These are phyloP conservation scores for Hypoxylon sp. DNA, from an alignment of 2,329 filamentous ascomycete genomes.

Conservation along the genomic window DNA sequence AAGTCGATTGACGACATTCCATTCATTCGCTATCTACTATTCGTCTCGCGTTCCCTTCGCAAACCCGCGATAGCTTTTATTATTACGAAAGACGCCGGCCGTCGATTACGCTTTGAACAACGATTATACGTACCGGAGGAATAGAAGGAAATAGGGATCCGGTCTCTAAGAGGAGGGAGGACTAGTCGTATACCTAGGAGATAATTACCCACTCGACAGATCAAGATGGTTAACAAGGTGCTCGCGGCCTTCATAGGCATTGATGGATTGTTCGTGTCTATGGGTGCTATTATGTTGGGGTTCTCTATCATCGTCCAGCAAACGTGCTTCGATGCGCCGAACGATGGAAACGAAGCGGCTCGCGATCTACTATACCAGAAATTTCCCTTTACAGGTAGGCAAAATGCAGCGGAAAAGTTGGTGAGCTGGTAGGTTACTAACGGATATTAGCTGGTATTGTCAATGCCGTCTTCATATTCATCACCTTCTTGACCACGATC, in stretches of 20 bases:
- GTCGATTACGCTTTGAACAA: conserved; percentile 49
- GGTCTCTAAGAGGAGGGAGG: conserved; percentile 39
- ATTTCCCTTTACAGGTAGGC: conserved; percentile 66
- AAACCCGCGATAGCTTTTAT: conserved; percentile 33
- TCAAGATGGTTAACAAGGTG: conserved; percentile 69
- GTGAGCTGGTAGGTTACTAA: conserved; percentile 15
- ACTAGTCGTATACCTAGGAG: conserved; percentile 18
- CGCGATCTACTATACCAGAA: conserved; percentile 67
- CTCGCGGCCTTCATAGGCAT: conserved; percentile 64
- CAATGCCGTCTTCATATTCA: conserved; percentile 80
- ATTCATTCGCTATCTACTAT: conserved; percentile 48
- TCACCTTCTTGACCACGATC: conserved; percentile 77
- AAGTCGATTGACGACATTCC: conserved; percentile 50
- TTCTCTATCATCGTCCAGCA: conserved; percentile 69
- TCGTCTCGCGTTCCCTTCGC: conserved; percentile 41
- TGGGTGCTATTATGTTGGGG: conserved; percentile 68
- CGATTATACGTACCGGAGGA: conserved; percentile 42
- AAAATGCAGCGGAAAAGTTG: not conserved
- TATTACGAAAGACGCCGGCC: conserved; percentile 57
- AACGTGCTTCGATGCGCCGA: conserved; percentile 60
- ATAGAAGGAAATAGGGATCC: conserved; percentile 27
- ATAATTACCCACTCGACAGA: conserved; percentile 15
- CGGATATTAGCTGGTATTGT: conserved; percentile 72
- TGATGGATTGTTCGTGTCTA: conserved; percentile 67
- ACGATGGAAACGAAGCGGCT: conserved; percentile 64